These are phyloP conservation scores for Scortechinia acanthostroma DNA, from an alignment of 2,329 filamentous ascomycete species.

Conservation along the genomic window DNA sequence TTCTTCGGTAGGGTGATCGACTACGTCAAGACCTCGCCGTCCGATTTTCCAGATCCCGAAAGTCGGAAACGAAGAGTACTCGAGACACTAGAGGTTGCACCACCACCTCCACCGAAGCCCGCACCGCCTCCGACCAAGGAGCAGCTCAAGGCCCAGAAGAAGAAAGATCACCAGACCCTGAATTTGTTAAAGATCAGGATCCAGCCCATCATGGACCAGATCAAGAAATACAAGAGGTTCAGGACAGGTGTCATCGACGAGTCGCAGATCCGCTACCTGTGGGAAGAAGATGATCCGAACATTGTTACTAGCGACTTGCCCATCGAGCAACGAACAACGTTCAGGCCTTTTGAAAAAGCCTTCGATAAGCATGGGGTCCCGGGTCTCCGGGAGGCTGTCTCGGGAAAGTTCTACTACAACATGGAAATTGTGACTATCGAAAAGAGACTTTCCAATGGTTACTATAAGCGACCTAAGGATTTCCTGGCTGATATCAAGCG, in stretches of 20 bases:
- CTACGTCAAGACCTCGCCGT: slow-evolving; percentile 72
- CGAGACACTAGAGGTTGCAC: slow-evolving; percentile 69
- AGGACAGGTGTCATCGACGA: slow-evolving; percentile 73
- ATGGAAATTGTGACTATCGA: slow-evolving; percentile 88
- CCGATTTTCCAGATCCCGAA: slow-evolving; percentile 78
- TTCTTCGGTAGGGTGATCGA: slow-evolving; percentile 73
- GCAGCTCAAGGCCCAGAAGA: slow-evolving; percentile 73
- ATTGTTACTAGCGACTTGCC: slow-evolving; percentile 49
- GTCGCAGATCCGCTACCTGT: slow-evolving; percentile 70
- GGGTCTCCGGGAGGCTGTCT: slow-evolving; percentile 69
- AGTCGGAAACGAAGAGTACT: slow-evolving; percentile 82
- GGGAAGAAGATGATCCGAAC: slow-evolving; percentile 74
- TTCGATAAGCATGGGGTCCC: slow-evolving; percentile 73
- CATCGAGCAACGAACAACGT: slow-evolving; percentile 34
- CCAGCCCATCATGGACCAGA: slow-evolving; percentile 94
- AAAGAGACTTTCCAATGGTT: slow-evolving; percentile 92
- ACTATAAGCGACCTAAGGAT: slow-evolving; percentile 83
- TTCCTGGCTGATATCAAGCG: slow-evolving; percentile 83
- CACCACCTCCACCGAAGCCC: slow-evolving; percentile 55
- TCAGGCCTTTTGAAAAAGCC: slow-evolving; percentile 72
- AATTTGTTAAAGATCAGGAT: slow-evolving; percentile 83
- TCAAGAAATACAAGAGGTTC: slow-evolving; percentile 89
- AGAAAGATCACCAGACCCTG: slow-evolving; percentile 74
- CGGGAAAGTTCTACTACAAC: slow-evolving; percentile 88
- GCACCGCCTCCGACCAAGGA: slow-evolving; percentile 56